phyloP scores from a whole-genome alignment of 2,329 filamentous ascomycete species.

The Botryotinia globosa region DNA sequence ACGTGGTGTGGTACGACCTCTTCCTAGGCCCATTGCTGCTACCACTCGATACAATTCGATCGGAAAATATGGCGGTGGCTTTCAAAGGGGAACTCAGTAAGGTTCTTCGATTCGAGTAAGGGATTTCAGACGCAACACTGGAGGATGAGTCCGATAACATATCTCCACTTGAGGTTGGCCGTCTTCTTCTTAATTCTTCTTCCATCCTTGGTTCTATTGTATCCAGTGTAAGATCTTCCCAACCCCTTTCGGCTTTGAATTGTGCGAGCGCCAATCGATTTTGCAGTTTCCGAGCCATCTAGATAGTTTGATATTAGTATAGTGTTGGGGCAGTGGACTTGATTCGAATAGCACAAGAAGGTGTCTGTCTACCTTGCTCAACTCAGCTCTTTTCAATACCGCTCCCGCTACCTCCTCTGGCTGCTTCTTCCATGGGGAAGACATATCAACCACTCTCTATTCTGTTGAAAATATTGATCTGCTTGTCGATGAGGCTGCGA shows the following conservation, averaged over 20 bases:
- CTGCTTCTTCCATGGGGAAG: constrained; percentile 61
- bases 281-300: constrained; percentile 93
- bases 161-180: constrained; percentile 64
- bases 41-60: constrained; percentile 70
- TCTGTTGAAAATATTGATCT: not conserved
- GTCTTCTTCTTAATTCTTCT: constrained; percentile 66
- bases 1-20: constrained; percentile 59
- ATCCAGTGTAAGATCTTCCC: constrained; percentile 85
- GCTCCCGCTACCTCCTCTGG: constrained; percentile 64
- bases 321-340: constrained; percentile 1
- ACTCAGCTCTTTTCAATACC: constrained; percentile 69
- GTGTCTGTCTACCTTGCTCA: constrained; percentile 66
- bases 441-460: constrained; percentile 43
- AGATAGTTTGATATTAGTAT: constrained; percentile 29
- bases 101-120: constrained; percentile 56
- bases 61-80: constrained; percentile 73
- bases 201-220: constrained; percentile 82
- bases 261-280: constrained; percentile 92
- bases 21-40: constrained; percentile 65
- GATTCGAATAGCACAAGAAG: constrained; percentile 18
- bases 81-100: constrained; percentile 82
- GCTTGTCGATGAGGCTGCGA: not conserved
- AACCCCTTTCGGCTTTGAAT: constrained; percentile 95
- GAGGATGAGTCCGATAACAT: constrained; percentile 84
- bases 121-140: constrained; percentile 69